phyloP scores from a whole-genome alignment of 1,139 yeast genomes.

The Nakaseomyces delphensis region DNA sequence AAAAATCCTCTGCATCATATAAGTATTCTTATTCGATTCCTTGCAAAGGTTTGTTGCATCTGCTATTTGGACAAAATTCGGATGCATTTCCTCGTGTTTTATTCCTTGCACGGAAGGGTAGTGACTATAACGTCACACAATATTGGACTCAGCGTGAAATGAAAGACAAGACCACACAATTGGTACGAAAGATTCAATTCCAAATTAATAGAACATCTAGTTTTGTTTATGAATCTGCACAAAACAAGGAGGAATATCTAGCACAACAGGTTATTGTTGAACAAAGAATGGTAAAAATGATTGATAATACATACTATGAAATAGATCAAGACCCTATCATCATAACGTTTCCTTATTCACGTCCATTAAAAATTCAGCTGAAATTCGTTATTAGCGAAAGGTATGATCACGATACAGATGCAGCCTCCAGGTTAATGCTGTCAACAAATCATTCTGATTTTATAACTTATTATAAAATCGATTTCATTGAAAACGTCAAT shows the following conservation, averaged over 20 bases:
- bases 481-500: constrained; percentile 12
- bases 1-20: constrained; percentile 30
- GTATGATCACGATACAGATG: constrained; percentile 12
- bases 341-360: constrained; percentile 47
- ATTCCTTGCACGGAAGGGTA: constrained; percentile 19
- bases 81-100: constrained; percentile 27
- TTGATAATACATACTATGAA: constrained; percentile 31
- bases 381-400: constrained; percentile 47
- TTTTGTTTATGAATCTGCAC: constrained; percentile 13
- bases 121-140: constrained; percentile 14
- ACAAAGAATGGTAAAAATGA: constrained; percentile 38
- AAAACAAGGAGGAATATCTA: constrained; percentile 6
- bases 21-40: constrained; percentile 42
- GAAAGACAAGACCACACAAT: constrained; percentile 11
- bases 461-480: constrained; percentile 17
- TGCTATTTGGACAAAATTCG: constrained; percentile 74
- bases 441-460: constrained; percentile 15
- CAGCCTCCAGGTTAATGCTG: constrained; percentile 7
- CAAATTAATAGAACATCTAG: constrained; percentile 25
- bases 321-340: constrained; percentile 27
- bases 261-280: constrained; percentile 10
- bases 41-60: constrained; percentile 75
- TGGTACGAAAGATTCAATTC: constrained; percentile 25
- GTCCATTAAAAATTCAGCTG: constrained; percentile 38
- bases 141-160: constrained; percentile 17